These are phyloP conservation scores for Colletotrichum sp. DNA, from an alignment of 2,329 filamentous ascomycete genomes.

Conservation along the genomic window DNA sequence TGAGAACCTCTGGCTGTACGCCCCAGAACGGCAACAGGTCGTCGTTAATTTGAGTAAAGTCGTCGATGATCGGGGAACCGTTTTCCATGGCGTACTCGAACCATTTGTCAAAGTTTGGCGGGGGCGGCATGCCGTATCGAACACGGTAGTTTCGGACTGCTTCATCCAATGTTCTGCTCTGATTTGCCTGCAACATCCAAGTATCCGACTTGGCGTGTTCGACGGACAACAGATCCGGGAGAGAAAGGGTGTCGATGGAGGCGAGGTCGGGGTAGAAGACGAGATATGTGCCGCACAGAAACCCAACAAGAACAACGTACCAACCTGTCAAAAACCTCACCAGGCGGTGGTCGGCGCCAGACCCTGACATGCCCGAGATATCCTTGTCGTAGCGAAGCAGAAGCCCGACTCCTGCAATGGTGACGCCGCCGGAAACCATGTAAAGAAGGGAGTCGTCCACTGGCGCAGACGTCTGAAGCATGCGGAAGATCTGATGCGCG, in stretches of 20 bases:
- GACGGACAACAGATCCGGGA: neutral
- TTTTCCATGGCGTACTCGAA: conserved; percentile 72
- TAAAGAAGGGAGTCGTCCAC: conserved; percentile 1
- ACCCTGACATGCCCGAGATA: neutral
- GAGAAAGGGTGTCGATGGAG: neutral
- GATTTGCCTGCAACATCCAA: conserved; percentile 25
- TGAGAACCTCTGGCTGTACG: conserved; percentile 67
- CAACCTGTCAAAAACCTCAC: conserved; percentile 7
- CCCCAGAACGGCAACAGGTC: conserved; percentile 81
- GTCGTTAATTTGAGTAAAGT: conserved; percentile 76
- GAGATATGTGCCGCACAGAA: conserved; percentile 16
- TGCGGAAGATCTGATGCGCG: conserved; percentile 23
- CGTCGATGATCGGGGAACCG: conserved; percentile 73
- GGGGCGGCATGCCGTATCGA: conserved; percentile 67
- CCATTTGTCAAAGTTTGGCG: conserved; percentile 82
- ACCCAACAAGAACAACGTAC: conserved; percentile 15
- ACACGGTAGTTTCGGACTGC: conserved; percentile 48
- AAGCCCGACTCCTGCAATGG: conserved; percentile 20
- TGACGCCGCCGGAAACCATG: neutral
- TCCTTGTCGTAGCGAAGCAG: conserved; percentile 18
- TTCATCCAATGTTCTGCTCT: conserved; percentile 24
- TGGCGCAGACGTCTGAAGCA: neutral
- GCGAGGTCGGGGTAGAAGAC: conserved; percentile 8
- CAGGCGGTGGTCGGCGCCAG: neutral
- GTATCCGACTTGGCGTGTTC: conserved; percentile 11